Evolutionary conservation across 176 grass and related monocot genomes (phyloP).

Genomic region (Elymus sibiricus): DNA sequence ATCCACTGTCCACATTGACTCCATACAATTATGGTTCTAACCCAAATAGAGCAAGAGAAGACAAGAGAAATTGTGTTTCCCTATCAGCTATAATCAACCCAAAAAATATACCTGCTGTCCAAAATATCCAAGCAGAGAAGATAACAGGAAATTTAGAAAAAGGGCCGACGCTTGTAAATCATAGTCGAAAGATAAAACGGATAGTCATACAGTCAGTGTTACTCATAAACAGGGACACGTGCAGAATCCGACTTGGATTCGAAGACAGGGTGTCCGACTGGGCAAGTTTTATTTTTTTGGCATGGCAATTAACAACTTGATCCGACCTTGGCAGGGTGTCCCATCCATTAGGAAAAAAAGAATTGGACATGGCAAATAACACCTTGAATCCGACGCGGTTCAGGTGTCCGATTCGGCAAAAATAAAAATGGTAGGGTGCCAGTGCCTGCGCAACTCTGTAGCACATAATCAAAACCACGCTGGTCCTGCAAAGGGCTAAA

Average conservation of each 20-base stretch:
- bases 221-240: neutral
- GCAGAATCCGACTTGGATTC: neutral
- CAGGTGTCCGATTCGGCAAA: neutral
- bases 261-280: neutral
- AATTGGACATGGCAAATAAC: neutral
- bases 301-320: neutral
- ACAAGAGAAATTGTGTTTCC: neutral
- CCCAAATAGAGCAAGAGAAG: neutral
- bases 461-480: neutral
- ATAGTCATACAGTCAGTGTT: neutral
- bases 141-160: neutral
- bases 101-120: neutral
- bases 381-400: neutral
- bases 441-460: neutral
- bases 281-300: neutral
- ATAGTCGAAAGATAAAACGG: neutral
- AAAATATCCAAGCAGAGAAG: neutral
- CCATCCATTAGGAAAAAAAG: no score
- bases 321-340: no score
- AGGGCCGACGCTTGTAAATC: neutral
- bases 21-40: neutral
- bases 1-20: neutral
- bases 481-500: slow-evolving; percentile 5
- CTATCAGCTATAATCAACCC: neutral
- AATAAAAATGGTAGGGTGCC: neutral